Evolutionary conservation across 139 green algal species (phyloP).

Genomic region (Micromonas commoda): DNA sequence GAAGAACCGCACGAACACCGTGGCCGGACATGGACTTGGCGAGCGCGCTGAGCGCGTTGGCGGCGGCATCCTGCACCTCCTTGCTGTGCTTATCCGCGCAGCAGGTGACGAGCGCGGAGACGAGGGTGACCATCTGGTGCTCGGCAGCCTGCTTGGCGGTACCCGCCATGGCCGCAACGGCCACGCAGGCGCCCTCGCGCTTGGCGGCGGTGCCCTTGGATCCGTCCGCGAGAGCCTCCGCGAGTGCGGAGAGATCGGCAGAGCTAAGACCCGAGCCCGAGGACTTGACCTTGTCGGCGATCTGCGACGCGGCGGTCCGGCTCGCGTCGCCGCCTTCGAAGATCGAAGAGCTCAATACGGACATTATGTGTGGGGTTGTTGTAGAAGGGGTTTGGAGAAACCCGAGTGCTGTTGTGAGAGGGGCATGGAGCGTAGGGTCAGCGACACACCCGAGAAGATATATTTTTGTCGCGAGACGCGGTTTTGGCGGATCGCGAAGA

Average conservation of each 20-base stretch:
- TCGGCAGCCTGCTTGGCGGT: neutral
- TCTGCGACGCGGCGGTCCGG: neutral
- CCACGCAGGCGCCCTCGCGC: neutral
- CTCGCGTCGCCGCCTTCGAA: neutral
- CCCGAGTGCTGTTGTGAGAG: no score
- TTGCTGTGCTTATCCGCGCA: conserved; percentile 24
- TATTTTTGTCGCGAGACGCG: no score
- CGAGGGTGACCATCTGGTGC: neutral
- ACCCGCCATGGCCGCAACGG: neutral
- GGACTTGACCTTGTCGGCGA: neutral
- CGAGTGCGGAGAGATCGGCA: neutral
- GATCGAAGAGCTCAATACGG: neutral
- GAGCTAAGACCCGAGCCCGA: neutral
- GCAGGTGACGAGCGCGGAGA: neutral
- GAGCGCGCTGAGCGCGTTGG: neutral
- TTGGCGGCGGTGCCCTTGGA: neutral
- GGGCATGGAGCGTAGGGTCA: no score
- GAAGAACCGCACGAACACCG: conserved; percentile 49
- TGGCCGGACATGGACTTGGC: conserved; percentile 41
- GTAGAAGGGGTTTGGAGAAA: no score
- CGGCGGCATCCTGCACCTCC: neutral
- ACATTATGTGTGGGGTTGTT: neutral
- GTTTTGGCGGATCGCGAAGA: no score
- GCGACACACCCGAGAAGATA: no score
- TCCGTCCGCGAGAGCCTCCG: neutral